phyloP scores from a whole-genome alignment of 1,284 basidiomycete genomes.

The Apiotrichum laibachii region DNA sequence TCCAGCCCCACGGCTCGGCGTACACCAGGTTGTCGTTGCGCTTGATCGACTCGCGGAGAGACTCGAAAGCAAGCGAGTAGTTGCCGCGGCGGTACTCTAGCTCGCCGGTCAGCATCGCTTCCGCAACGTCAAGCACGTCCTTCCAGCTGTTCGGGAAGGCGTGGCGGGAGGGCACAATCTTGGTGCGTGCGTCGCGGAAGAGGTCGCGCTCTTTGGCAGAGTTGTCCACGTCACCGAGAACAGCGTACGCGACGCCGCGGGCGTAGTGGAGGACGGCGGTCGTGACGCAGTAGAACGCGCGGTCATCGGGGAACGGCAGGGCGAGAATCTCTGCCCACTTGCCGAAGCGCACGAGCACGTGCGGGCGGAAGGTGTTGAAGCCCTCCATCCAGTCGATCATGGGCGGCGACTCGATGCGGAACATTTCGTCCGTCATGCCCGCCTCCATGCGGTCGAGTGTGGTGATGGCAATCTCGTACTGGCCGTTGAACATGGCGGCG shows the following conservation, averaged over 20 bases:
- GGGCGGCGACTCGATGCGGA: conserved; percentile 26
- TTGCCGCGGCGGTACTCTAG: conserved; percentile 39
- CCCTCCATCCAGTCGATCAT: conserved; percentile 42
- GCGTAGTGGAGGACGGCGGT: conserved; percentile 38
- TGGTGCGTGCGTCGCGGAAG: conserved; percentile 23
- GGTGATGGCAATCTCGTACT: conserved; percentile 29
- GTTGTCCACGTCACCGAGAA: conserved; percentile 23
- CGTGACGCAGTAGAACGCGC: conserved; percentile 32
- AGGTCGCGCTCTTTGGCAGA: conserved; percentile 23
- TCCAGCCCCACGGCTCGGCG: conserved; percentile 48
- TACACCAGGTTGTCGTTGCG: conserved; percentile 38
- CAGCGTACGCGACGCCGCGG: conserved; percentile 34
- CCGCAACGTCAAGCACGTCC: conserved; percentile 36
- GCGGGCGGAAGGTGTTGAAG: conserved; percentile 29
- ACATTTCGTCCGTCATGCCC: conserved; percentile 28
- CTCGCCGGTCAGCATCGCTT: conserved; percentile 43
- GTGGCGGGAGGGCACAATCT: conserved; percentile 25
- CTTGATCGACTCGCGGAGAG: conserved; percentile 33
- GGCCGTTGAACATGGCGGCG: conserved; percentile 44
- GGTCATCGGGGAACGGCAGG: conserved; percentile 27
- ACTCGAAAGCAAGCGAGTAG: conserved; percentile 31
- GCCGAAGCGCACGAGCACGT: conserved; percentile 45
- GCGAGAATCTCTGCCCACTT: conserved; percentile 41
- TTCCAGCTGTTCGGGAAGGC: conserved; percentile 37
- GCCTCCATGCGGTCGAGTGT: conserved; percentile 36